phyloP scores from a whole-genome alignment of 331 rosid species.

The Cydonia oblonga region DNA sequence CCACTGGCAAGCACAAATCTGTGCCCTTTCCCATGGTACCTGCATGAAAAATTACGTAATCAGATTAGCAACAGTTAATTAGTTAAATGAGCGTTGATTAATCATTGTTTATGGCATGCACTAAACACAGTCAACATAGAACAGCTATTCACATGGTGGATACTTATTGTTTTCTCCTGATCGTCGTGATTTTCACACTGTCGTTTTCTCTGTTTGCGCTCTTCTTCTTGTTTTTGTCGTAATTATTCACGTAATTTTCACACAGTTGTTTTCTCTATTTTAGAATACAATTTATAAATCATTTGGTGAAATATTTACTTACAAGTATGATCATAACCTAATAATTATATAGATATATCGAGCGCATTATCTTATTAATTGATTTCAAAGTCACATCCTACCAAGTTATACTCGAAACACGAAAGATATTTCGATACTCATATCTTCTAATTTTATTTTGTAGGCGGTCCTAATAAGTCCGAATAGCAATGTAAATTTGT shows the following conservation, averaged over 20 bases:
- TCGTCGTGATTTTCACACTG: too few species aligned
- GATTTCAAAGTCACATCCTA: neutral
- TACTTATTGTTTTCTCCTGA: neutral
- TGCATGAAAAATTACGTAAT: conserved; percentile 6
- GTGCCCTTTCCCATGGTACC: conserved; percentile 67
- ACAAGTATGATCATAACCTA: neutral
- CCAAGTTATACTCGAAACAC: neutral
- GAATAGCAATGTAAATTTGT: neutral
- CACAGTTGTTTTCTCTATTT: too few species aligned
- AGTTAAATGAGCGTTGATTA: too few species aligned
- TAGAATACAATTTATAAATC: too few species aligned
- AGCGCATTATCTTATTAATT: neutral
- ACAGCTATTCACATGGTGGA: neutral
- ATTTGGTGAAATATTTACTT: neutral
- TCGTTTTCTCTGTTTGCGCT: too few species aligned
- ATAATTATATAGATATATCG: neutral
- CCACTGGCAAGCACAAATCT: conserved; percentile 56
- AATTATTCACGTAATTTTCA: too few species aligned
- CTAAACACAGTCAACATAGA: neutral
- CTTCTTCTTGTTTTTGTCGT: too few species aligned
- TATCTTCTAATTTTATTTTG: neutral
- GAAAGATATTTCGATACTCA: neutral
- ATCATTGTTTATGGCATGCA: neutral
- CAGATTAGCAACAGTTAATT: neutral
- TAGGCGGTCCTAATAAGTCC: too few species aligned